Base-by-base conservation (phyloP, 257 asterid species). In the Solanum gandarillasii region DNA sequence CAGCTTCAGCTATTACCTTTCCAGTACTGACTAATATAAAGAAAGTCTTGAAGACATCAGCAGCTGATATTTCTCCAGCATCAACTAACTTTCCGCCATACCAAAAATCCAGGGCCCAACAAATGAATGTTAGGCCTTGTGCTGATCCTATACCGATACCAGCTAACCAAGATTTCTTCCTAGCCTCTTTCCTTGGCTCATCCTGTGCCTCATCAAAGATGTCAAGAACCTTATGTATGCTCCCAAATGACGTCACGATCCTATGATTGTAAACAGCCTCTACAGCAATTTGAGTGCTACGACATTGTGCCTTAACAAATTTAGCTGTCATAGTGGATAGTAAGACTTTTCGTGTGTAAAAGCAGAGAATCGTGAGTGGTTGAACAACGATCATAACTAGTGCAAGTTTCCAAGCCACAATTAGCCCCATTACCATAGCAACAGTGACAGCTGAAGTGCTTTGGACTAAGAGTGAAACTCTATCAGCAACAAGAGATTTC, bases 21-120 rank as follows among this genome's bases (percentile, higher is more conserved):
- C 98, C 98, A 0, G 98, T 96, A 88, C 96, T 95, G 9, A 96
- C 98, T 86, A 96, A 58, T 72, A 96, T 89, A 86, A 96, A 95
- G 91, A 95, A 95, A 11, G 98, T 95, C 60, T 90, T 93, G 87
- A 96, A 96, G 36, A 96, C 98, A 87, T 95, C 98, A 4, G 94
- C 98, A 1, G 98, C 90, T 6, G 98, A 95, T 60, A 96, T 94
- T 67, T 94, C 93, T 70, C 98, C 98, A 38, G 89, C 87, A 83
- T 89, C 86, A 1, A 96, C 96, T 14, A 96, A 31, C 65, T 74
- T 95, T 12, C 98, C 98, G 23, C 98, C 98, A 83, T 93, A 95
- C 98, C 98, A 96, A 29, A 96, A 95, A 52, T 96, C 98, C 62
- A 96, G 89, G 18, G 98, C 98, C 98, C 98, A 95, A 86, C 98